Percentiles rank a stretch among this genome's conserved stretches.
Evolutionary conservation across 2,329 filamentous ascomycete genomes (phyloP).

Genomic region (Penicillium sp.): DNA sequence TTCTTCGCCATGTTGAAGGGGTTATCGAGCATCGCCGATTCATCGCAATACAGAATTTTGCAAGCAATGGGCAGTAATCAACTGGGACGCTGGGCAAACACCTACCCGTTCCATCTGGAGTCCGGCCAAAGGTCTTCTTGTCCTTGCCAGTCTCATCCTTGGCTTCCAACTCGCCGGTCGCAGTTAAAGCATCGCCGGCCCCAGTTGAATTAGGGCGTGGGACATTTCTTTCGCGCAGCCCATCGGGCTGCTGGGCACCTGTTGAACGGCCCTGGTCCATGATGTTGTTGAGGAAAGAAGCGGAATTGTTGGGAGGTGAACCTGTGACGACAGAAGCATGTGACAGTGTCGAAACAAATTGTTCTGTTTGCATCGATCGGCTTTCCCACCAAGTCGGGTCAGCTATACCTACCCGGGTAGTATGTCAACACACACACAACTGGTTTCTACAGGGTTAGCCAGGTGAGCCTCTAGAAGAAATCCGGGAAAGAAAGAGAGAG

Average conservation of each 20-base stretch:
- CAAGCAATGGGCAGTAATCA: too few species aligned
- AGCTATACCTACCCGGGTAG: slow-evolving; percentile 10
- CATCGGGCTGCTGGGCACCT: slow-evolving; percentile 45
- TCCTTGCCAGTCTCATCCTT: slow-evolving; percentile 58
- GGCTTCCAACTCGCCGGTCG: slow-evolving; percentile 48
- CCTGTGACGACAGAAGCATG: slow-evolving; percentile 34
- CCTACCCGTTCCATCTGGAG: slow-evolving; percentile 87
- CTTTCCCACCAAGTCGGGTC: slow-evolving; percentile 4
- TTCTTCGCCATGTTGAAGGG: neutral
- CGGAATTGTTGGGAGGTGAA: slow-evolving; percentile 28
- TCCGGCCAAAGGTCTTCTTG: slow-evolving; percentile 87
- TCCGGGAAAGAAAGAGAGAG: neutral
- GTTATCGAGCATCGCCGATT: neutral
- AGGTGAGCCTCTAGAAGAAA: neutral
- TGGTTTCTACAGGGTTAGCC: neutral
- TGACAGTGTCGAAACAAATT: slow-evolving; percentile 28
- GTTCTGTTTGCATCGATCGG: slow-evolving; percentile 26
- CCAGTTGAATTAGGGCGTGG: slow-evolving; percentile 51
- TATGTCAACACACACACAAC: slow-evolving; percentile 4
- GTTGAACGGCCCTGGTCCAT: slow-evolving; percentile 50
- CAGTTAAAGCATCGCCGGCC: slow-evolving; percentile 52
- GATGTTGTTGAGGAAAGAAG: slow-evolving; percentile 32
- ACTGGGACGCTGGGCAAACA: slow-evolving; percentile 29
- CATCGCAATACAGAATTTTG: neutral
- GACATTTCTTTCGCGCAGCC: slow-evolving; percentile 57